phyloP scores from a whole-genome alignment of 495 filamentous ascomycete species.

The Trichocladium antarcticum region DNA sequence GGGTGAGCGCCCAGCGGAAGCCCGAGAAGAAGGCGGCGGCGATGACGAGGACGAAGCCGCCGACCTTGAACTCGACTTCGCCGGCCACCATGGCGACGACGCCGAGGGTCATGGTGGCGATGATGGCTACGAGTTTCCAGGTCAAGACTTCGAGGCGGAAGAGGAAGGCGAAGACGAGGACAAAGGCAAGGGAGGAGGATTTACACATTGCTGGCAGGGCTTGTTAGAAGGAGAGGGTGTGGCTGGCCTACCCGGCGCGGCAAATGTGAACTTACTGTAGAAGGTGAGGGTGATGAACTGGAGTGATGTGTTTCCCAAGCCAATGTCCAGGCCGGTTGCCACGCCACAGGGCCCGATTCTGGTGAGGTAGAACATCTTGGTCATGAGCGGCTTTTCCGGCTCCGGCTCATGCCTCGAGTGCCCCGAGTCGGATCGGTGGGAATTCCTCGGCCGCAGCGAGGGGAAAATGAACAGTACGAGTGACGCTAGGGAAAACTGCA shows the following conservation, averaged over 20 bases:
- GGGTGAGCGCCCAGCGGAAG: constrained; percentile 93
- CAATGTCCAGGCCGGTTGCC: constrained; percentile 92
- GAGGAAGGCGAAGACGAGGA: constrained; percentile 88
- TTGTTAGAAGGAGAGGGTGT: constrained; percentile 1
- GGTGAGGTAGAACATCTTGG: constrained; percentile 80
- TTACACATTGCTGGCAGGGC: constrained; percentile 79
- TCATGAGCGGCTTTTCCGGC: constrained; percentile 68
- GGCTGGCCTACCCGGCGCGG: neutral
- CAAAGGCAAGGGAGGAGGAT: constrained; percentile 89
- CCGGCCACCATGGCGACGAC: constrained; percentile 99
- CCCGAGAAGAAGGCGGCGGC: constrained; percentile 88
- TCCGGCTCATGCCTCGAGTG: constrained; percentile 44
- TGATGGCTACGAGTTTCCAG: constrained; percentile 72
- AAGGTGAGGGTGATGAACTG: constrained; percentile 95
- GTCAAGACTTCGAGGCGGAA: constrained; percentile 88
- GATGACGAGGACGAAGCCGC: constrained; percentile 88
- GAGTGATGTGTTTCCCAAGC: constrained; percentile 88
- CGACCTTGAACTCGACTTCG: constrained; percentile 78
- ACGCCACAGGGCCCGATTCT: constrained; percentile 87
- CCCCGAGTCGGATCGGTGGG: constrained; percentile 37
- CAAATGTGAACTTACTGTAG: constrained; percentile 55
- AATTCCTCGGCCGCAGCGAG: constrained; percentile 59
- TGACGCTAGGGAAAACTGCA: constrained; percentile 79
- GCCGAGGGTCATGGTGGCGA: constrained; percentile 83
- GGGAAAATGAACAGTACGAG: constrained; percentile 76